phyloP scores from a whole-genome alignment of 2,329 filamentous ascomycete species.

The Ascochyta rabiei region DNA sequence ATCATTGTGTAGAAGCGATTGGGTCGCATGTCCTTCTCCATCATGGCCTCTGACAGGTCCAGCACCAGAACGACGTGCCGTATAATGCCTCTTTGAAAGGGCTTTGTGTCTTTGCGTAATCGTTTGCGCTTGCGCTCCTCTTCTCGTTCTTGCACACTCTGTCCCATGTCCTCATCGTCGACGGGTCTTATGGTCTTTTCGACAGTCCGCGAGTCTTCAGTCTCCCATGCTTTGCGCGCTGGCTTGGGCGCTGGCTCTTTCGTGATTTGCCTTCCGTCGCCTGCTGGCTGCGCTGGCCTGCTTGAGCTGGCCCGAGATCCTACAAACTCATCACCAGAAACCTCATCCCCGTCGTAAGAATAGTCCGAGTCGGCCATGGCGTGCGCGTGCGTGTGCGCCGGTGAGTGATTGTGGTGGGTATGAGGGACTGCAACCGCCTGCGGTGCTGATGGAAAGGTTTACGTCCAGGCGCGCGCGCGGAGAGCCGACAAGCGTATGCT shows the following conservation, averaged over 20 bases:
- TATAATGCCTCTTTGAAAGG: conserved; percentile 94
- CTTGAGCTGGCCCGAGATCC: conserved; percentile 43
- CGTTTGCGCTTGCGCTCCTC: conserved; percentile 83
- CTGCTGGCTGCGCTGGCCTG: conserved; percentile 32
- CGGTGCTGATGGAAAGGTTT: neutral
- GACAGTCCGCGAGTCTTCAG: conserved; percentile 52
- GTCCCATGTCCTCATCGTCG: conserved; percentile 75
- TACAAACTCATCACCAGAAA: conserved; percentile 68
- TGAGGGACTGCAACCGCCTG: neutral
- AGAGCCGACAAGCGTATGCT: neutral
- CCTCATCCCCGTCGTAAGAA: conserved; percentile 68
- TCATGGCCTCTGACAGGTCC: conserved; percentile 92
- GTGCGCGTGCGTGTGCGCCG: conserved; percentile 8
- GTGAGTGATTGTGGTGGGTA: neutral
- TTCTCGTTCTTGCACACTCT: conserved; percentile 72
- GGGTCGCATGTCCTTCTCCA: conserved; percentile 91
- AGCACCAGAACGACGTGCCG: conserved; percentile 91
- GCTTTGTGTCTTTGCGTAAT: conserved; percentile 89
- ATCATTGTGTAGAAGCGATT: conserved; percentile 83
- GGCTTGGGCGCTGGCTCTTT: conserved; percentile 47
- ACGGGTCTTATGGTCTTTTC: conserved; percentile 65
- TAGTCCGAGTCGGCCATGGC: conserved; percentile 76
- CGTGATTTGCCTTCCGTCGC: conserved; percentile 28
- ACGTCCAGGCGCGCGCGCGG: neutral
- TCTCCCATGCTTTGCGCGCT: conserved; percentile 55